Evolutionary conservation across 192 early-diverging fungal species (phyloP), one percentile per base, ranked within the genome.

Genomic region (Spizellomyces punctatus): DNA sequence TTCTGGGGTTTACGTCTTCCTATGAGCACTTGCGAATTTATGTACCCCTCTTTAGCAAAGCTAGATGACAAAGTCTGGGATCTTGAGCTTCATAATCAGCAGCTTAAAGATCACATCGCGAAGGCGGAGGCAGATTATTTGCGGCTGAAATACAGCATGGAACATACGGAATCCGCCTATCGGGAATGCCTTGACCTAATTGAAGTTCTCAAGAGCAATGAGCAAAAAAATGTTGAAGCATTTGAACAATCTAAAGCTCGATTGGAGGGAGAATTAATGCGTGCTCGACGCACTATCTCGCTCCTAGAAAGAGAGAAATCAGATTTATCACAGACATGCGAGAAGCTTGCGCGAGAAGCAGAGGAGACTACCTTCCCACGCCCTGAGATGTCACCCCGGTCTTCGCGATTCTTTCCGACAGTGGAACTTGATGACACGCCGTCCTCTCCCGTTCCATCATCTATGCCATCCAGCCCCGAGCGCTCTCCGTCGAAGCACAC

Each of bases 31-130:
- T 36, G 21, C 10, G 52, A 19, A 47, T 55, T 66, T 14, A 16
- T 7, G 21, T 8, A 16, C 69, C 27, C 22, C 10, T 71, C 8
- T 64, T 10, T 54, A 79, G 78, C 63, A 6, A 76, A 73, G 58
- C 60, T 77, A 44, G 78, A 82, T 36, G 80, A 82, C 62, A 21
- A 50, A 46, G 54, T 79, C 7, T 82, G 80, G 80, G 69, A 79
- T 44, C 48, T 80, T 12, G 80, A 82, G 58, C 42, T 82, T 9
- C 36, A 46, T 19, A 77, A 67, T 44, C 75, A 78, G 65, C 72
- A 69, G 17, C 61, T 74, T n/a, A 21, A 49, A 45, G 69, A 72
- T 8, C 62, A 76, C 19, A 45, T 64, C 21, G 67, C 62, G 14
- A 49, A 65, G 43, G 45, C 64, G 7, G 74, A 76, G 22, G 65